These are phyloP conservation scores for Singerocomus inundabilis DNA, from an alignment of 1,284 basidiomycete species.

Conservation along the genomic window DNA sequence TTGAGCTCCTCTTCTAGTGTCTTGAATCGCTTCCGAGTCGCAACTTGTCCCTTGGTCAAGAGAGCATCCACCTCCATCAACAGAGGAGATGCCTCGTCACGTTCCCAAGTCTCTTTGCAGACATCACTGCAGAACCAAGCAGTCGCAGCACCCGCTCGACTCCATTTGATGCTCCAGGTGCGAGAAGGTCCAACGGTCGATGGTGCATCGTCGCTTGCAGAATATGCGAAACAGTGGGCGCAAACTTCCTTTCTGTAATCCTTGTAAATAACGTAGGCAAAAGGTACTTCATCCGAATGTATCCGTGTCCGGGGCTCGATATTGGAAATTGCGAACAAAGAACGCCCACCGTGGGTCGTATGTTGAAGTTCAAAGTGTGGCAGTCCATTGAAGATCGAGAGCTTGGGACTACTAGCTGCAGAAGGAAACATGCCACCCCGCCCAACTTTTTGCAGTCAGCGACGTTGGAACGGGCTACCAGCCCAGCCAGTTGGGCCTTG, in stretches of 20 bases:
- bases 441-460: not conserved
- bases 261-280: slow-evolving; percentile 48
- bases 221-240: slow-evolving; percentile 59
- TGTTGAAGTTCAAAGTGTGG: slow-evolving; percentile 22
- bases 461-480: not conserved
- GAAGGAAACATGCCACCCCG: slow-evolving; percentile 12
- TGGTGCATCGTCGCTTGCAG: slow-evolving; percentile 41
- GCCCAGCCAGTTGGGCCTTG: too few species aligned
- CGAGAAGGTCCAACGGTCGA: slow-evolving; percentile 21
- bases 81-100: slow-evolving; percentile 32
- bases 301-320: slow-evolving; percentile 44
- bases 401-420: not conserved
- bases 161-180: slow-evolving; percentile 44
- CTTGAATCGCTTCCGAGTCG: slow-evolving; percentile 31
- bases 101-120: slow-evolving; percentile 47
- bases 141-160: slow-evolving; percentile 35
- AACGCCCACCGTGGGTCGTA: slow-evolving; percentile 51
- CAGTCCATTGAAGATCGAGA: not conserved
- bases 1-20: slow-evolving; percentile 32
- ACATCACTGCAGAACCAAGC: slow-evolving; percentile 54
- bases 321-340: slow-evolving; percentile 44
- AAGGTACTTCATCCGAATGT: slow-evolving; percentile 43
- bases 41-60: slow-evolving; percentile 34
- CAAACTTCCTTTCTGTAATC: slow-evolving; percentile 65
- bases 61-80: slow-evolving; percentile 33